phyloP scores from a whole-genome alignment of 352 stramenopile species.

The Phytophthora megakarya region DNA sequence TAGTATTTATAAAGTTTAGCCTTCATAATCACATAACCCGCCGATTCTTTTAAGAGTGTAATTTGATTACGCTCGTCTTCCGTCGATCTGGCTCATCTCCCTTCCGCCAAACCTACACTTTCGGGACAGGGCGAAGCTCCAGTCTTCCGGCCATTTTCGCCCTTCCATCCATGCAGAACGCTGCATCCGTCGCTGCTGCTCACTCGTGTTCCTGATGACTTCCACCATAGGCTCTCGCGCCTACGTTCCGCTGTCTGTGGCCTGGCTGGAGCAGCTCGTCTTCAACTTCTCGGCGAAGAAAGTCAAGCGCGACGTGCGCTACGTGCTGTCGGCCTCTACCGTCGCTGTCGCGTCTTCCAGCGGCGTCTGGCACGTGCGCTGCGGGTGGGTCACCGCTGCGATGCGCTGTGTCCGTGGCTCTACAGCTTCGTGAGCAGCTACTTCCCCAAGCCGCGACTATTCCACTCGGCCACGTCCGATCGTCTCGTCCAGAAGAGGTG shows the following conservation, averaged over 20 bases:
- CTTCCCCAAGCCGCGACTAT: conserved; percentile 35
- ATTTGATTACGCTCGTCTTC: neutral
- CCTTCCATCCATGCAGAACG: neutral
- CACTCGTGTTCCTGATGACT: neutral
- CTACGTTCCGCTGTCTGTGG: conserved; percentile 28
- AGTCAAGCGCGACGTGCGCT: conserved; percentile 25
- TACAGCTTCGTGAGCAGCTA: conserved; percentile 42
- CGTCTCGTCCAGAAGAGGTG: conserved; percentile 33
- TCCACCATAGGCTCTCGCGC: conserved; percentile 9
- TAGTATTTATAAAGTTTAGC: no score
- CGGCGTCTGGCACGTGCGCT: conserved; percentile 13
- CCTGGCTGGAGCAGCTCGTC: conserved; percentile 33
- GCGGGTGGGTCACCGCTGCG: conserved; percentile 27
- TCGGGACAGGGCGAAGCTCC: no score
- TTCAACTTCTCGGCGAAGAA: conserved; percentile 25
- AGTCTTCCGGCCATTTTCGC: neutral
- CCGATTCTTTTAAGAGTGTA: neutral
- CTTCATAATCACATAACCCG: neutral
- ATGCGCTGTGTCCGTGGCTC: conserved; percentile 33
- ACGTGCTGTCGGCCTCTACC: conserved; percentile 24
- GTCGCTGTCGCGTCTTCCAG: conserved; percentile 27
- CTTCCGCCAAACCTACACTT: conserved; percentile 2
- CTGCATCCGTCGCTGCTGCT: neutral
- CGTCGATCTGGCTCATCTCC: neutral
- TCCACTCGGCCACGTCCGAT: conserved; percentile 23